phyloP scores from a whole-genome alignment of 1,284 basidiomycete genomes.

The Ceratobasidium sp. region DNA sequence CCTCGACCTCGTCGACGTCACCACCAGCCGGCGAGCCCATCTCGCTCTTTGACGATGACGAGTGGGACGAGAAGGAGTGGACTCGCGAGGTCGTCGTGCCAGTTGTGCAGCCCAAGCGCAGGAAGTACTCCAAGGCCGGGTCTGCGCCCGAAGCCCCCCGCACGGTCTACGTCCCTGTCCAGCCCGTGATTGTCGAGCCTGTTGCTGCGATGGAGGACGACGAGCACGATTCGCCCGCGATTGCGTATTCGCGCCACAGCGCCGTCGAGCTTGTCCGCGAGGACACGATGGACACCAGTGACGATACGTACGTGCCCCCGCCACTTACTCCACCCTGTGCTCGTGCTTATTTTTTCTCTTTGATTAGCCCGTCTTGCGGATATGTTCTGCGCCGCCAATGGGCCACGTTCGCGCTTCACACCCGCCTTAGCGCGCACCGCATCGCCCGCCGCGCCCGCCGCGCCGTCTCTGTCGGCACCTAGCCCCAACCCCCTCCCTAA shows the following conservation, averaged over 20 bases:
- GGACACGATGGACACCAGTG: conserved; percentile 13
- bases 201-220: conserved; percentile 7
- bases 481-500: background rate
- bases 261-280: conserved; percentile 22
- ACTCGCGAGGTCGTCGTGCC: conserved; percentile 17
- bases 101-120: conserved; percentile 20
- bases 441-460: conserved; percentile 15
- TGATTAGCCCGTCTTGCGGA: conserved; percentile 16
- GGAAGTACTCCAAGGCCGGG: conserved; percentile 26
- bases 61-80: conserved; percentile 39
- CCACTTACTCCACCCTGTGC: background rate
- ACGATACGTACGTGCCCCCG: background rate
- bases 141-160: background rate
- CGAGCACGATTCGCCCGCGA: background rate
- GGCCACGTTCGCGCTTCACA: conserved; percentile 19
- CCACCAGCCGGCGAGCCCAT: background rate
- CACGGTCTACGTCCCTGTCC: conserved; percentile 16
- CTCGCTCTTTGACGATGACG: conserved; percentile 21
- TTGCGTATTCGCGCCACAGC: conserved; percentile 23
- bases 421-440: conserved; percentile 19
- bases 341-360: background rate
- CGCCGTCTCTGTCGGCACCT: conserved; percentile 27
- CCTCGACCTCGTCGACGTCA: background rate
- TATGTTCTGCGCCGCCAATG: conserved; percentile 28
- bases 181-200: background rate